Evolutionary conservation across 225 moss, liverwort and hornwort genomes (phyloP).

Genomic region (Marchantia polymorpha): DNA sequence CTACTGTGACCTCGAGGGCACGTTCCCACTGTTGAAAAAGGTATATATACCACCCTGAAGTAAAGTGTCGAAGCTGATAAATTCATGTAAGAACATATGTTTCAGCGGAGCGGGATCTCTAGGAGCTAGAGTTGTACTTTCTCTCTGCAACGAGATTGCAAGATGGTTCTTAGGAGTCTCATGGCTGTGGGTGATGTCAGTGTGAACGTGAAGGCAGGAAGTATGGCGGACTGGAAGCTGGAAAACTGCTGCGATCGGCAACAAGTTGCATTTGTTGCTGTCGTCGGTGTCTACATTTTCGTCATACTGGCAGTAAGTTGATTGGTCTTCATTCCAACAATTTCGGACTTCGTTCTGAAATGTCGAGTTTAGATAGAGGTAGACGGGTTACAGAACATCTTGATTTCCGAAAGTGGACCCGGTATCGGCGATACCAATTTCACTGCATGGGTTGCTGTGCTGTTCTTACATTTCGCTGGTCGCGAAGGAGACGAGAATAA

Average conservation of each 20-base stretch:
- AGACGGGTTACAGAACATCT: too few relatives aligned
- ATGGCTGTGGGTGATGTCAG: constrained; percentile 13
- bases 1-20: neutral
- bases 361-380: too few relatives aligned
- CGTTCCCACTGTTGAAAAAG: neutral
- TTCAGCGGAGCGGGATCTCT: neutral
- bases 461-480: too few relatives aligned
- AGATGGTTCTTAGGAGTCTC: constrained; percentile 9
- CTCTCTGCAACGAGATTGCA: neutral
- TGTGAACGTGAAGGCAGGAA: constrained; percentile 7
- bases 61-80: neutral
- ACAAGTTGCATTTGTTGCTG: constrained; percentile 73
- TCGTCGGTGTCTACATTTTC: constrained; percentile 79
- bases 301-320: constrained; percentile 85
- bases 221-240: constrained; percentile 80
- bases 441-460: too few relatives aligned
- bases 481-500: too few relatives aligned
- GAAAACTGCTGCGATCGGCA: constrained; percentile 40
- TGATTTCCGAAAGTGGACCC: too few relatives aligned
- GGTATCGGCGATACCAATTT: too few relatives aligned
- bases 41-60: neutral
- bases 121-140: neutral
- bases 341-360: neutral
- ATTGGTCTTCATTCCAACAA: neutral
- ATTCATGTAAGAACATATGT: neutral